A percentile compares a stretch with the other conserved stretches of the same genome.
phyloP scores from a whole-genome alignment of 768 basidiomycete species.

The Mycena belliarum region DNA sequence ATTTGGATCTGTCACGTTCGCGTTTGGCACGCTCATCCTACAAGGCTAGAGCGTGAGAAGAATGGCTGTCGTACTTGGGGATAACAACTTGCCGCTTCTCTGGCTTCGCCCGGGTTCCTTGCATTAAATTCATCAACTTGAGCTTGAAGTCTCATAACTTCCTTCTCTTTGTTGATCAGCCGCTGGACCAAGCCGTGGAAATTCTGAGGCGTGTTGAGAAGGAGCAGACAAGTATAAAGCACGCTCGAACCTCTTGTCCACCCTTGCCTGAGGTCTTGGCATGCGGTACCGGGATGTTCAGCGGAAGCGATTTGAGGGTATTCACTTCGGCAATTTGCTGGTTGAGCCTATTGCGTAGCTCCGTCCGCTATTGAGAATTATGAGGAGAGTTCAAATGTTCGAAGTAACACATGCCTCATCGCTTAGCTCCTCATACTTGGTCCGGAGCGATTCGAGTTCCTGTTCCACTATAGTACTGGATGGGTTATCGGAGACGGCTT shows the following conservation, averaged over 20 bases:
- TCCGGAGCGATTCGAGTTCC: slow-evolving; percentile 61
- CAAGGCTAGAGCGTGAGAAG: slow-evolving; percentile 23
- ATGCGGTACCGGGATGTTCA: slow-evolving; percentile 36
- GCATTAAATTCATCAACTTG: slow-evolving; percentile 67
- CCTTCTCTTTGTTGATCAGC: slow-evolving; percentile 82
- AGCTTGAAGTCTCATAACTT: slow-evolving; percentile 70
- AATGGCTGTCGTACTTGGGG: neutral
- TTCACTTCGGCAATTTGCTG: slow-evolving; percentile 70
- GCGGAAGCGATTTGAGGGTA: slow-evolving; percentile 56
- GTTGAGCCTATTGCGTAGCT: slow-evolving; percentile 54
- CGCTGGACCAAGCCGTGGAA: slow-evolving; percentile 78
- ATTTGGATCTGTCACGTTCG: slow-evolving; percentile 74
- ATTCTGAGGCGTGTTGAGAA: slow-evolving; percentile 39
- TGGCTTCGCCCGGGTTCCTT: slow-evolving; percentile 51
- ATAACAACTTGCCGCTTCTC: slow-evolving; percentile 55
- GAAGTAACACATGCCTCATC: slow-evolving; percentile 54
- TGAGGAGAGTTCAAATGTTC: neutral
- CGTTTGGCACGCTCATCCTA: slow-evolving; percentile 66
- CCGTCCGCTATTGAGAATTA: slow-evolving; percentile 41
- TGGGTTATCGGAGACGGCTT: slow-evolving; percentile 33
- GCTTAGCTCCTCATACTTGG: slow-evolving; percentile 61
- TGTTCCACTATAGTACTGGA: slow-evolving; percentile 41
- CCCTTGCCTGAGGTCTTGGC: slow-evolving; percentile 46
- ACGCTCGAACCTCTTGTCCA: slow-evolving; percentile 54
- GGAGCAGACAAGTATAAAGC: slow-evolving; percentile 1